Evolutionary conservation across 2,329 filamentous ascomycete species (phyloP), one percentile per base, ranked within the genome.

Genomic region (Diaporthe vaccinii): DNA sequence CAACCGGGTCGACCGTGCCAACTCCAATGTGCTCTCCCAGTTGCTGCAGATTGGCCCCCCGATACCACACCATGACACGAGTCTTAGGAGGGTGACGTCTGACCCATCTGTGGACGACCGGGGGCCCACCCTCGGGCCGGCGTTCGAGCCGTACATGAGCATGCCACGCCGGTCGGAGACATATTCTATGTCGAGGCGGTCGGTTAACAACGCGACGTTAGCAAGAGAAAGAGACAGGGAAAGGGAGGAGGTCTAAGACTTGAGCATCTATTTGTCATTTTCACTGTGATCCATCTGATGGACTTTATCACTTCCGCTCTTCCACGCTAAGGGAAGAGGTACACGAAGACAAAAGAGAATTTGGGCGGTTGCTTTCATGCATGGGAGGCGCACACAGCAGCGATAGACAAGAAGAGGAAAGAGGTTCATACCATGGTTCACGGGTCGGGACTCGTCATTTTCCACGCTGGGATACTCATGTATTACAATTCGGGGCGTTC

Each of bases 11-110:
- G 84, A 84, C 71, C 84, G 80, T 41, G 80, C 80, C 51, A 84
- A 85, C 62, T 84, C 84, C 76, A 87, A 85, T 77, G 77, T 89
- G 6, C 79, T 89, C 36, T 81, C 85, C 7, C 84, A 86, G 67
- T 82, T 90, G 36, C 80, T 90, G 17, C 88, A 88, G 65, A 88
- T 87, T 0, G 88, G 88, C 0, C 88, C 88, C 0, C 81, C 81
- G 12, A 78, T 86, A 7, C 82, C 82, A 22, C 82, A 80, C 10
- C 74, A 80, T 34, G 53, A 58, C 25, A 34, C n/a, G 22, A 67
- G 73, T 22, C 51, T 55, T 22, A 71, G 61, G 58, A 61, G 74
- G 58, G 15, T 59, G 17, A 72, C 62, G 41, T 73, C 53, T 53
- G 76, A 51, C 46, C 7, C 59, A 41, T 34, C n/a, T 61, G 15